phyloP scores from a whole-genome alignment of 352 stramenopile species.

The Phytopythium litorale region DNA sequence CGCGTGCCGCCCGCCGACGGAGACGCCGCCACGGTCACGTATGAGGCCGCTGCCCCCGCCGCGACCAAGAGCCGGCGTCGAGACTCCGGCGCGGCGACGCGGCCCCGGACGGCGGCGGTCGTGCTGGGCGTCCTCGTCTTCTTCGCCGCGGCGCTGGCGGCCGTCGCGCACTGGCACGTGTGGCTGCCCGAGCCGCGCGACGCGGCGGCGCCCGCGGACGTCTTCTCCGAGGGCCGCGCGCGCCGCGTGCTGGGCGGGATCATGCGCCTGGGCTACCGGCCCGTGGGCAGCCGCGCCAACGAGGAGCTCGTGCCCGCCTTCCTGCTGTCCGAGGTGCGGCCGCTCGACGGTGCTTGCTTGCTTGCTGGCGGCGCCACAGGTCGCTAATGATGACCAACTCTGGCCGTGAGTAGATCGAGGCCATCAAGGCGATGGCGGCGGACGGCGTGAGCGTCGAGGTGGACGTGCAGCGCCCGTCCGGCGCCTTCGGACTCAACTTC shows the following conservation, averaged over 20 bases:
- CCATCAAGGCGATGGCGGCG: constrained; percentile 33
- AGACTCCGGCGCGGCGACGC: not conserved
- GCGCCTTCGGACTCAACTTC: constrained; percentile 75
- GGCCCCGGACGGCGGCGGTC: constrained; percentile 11
- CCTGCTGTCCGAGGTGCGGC: constrained; percentile 41
- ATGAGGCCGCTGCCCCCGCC: too few species aligned
- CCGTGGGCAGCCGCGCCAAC: constrained; percentile 59
- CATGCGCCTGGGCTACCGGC: constrained; percentile 70
- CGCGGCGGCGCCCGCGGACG: constrained; percentile 24
- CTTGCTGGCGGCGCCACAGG: not conserved
- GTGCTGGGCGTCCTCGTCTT: constrained; percentile 42
- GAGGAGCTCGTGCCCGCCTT: constrained; percentile 60
- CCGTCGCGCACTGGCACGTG: constrained; percentile 41
- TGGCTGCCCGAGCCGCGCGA: constrained; percentile 47
- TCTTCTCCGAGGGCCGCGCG: constrained; percentile 58
- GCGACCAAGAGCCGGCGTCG: not conserved
- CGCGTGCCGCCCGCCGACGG: not conserved
- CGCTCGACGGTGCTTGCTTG: not conserved
- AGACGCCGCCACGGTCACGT: not conserved
- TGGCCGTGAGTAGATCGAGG: constrained; percentile 36
- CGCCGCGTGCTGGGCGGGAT: constrained; percentile 57
- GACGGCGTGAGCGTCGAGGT: constrained; percentile 41
- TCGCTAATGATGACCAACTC: too few species aligned
- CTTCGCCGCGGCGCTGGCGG: constrained; percentile 27
- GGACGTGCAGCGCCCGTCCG: constrained; percentile 62